These are phyloP conservation scores for Colletotrichum eremochloae DNA, from an alignment of 2,329 filamentous ascomycete species.

Conservation along the genomic window DNA sequence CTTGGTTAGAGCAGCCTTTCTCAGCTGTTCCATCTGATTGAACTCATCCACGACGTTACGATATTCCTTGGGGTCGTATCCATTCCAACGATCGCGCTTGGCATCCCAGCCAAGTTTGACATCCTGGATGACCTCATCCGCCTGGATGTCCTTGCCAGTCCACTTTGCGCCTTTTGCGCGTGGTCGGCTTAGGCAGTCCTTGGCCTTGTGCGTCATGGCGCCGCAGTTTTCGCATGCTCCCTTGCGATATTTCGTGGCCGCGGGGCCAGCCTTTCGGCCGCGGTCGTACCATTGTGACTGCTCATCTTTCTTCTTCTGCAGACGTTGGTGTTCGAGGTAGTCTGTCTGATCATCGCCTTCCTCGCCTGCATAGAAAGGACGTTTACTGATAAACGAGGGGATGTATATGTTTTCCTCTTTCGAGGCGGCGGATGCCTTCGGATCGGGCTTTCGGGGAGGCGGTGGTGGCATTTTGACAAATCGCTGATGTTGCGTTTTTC, in stretches of 20 bases:
- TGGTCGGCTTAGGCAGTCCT: constrained; percentile 91
- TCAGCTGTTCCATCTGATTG: constrained; percentile 84
- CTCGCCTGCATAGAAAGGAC: constrained; percentile 92
- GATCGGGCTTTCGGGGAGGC: constrained; percentile 51
- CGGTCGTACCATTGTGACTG: constrained; percentile 94
- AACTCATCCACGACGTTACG: constrained; percentile 89
- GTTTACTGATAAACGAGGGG: constrained; percentile 96
- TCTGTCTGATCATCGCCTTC: constrained; percentile 83
- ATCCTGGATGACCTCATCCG: constrained; percentile 88
- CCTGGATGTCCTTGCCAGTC: constrained; percentile 93
- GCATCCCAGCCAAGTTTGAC: constrained; percentile 95
- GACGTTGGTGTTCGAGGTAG: constrained; percentile 96
- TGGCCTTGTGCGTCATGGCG: constrained; percentile 94
- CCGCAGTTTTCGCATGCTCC: constrained; percentile 99
- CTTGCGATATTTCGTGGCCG: constrained; percentile 96
- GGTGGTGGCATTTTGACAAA: constrained; percentile 43
- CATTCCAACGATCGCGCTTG: constrained; percentile 97
- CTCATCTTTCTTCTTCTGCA: constrained; percentile 77
- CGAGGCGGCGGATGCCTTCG: constrained; percentile 56
- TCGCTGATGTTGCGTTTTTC: constrained; percentile 4
- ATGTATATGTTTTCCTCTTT: constrained; percentile 99
- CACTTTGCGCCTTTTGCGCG: constrained; percentile 91
- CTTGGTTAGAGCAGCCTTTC: constrained; percentile 63
- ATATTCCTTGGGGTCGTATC: constrained; percentile 93
- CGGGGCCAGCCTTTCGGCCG: constrained; percentile 84